Base-by-base conservation (phyloP, 2,329 filamentous ascomycete species). In the Trichophyton equinum region DNA sequence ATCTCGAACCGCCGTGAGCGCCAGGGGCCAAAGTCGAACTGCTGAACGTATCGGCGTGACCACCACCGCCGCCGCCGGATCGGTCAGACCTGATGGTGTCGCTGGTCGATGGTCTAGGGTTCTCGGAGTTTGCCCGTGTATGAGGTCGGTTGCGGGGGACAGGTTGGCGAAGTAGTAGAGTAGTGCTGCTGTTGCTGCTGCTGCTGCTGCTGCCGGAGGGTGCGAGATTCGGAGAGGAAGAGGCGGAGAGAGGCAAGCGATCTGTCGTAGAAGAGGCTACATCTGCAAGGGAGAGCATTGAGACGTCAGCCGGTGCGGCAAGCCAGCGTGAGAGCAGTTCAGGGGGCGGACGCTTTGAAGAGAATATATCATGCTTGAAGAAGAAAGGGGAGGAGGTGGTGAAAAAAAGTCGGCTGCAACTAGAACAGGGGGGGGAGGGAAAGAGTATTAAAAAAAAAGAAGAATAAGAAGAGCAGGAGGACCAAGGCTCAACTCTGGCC, bases 111-210 rank as follows among this genome's bases (percentile, higher is more conserved):
- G 81, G 64, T 80, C 81, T 61, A 83, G 74, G 53, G 82, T 72
- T 57, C 71, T 89, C 86, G 60, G 86, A 89, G 73, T 85, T 88
- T 60, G 86, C 83, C 66, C 86, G 83, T 69, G 72, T 87, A 84
- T 87, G 75, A 79, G 85, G 68, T 83, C 56, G 84, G 81, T 65
- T 82, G 77, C 60, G 77, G 60, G 74, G 70, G 61, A 74, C 69
- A 65, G 84, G 81, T 51, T 77, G 69, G 61, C 76, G 79, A 40
- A 79, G 75, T 67, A 87, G 82, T 27, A 86, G 76, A 68, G 85
- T 83, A 51, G 27, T 38, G 33, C 33, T 33, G 30, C 8, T 38
- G 33, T 8, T 38, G 33, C 9, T 38, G 33, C 11, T 38, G 33
- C 11, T 38, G 33, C 33, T 38, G 33, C 33, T 38, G 33, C 33